Evolutionary conservation across 2,329 filamentous ascomycete genomes (phyloP), one percentile per base, ranked within the genome.

Genomic region (Phialemoniopsis sp.): DNA sequence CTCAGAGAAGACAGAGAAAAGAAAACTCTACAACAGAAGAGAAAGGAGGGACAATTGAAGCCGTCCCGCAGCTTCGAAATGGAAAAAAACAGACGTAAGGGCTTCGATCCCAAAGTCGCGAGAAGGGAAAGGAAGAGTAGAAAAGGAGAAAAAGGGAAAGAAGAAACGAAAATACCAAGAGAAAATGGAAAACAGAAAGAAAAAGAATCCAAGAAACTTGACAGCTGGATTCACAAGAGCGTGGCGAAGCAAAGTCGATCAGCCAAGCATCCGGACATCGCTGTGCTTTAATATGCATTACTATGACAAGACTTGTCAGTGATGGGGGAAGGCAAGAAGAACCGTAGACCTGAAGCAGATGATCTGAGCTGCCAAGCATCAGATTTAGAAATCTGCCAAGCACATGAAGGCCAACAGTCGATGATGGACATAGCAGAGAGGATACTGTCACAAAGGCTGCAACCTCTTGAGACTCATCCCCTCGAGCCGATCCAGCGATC

Each of bases 11-110:
- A 38, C 34, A 45, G 36, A 40, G 44, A 32, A 51, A 44, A 38
- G 28, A 36, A 37, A 15, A 41, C 46, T 47, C 43, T 26, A 33
- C 46, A 47, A 48, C 46, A 44, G 40, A 45, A 43, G 45, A 43
- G 36, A 50, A 50, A 43, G 44, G 44, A 41, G 36, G 39, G 34
- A 53, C 46, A 51, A 45, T 37, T 41, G 54, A 57, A 62, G 58
- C 58, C 55, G 62, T 55, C 61, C 63, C 32, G 63, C 63, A 56
- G 63, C 59, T 56, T 56, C 48, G 41, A 47, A 46, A 19, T 26
- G 21, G n/a, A 38, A 40, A 45, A 47, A 42, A 50, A 48, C 38
- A 51, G 43, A 51, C 49, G 46, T 51, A 42, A 46, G 47, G 46
- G 45, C 32, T 28, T 48, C 44, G 37, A 47, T 44, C 46, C 49